Percentiles rank a stretch among this genome's conserved stretches.
Evolutionary conservation across 2,329 filamentous ascomycete genomes (phyloP).

Genomic region (Thermothelomyces thermophilus): DNA sequence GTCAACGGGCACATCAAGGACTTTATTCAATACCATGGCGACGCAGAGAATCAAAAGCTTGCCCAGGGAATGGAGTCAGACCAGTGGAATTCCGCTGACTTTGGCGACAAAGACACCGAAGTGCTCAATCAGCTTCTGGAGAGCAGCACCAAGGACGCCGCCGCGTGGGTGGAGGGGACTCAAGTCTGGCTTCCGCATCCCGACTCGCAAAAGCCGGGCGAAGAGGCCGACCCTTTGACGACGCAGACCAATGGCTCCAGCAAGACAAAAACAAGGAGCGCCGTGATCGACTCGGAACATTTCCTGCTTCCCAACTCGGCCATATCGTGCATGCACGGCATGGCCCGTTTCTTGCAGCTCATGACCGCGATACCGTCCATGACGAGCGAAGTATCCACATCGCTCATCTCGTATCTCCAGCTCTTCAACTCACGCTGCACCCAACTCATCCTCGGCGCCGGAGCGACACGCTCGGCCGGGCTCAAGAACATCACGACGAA

Average conservation of each 20-base stretch:
- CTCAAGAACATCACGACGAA: conserved; percentile 95
- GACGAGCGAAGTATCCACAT: conserved; percentile 72
- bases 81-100: conserved; percentile 73
- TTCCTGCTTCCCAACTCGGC: conserved; percentile 84
- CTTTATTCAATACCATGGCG: conserved; percentile 66
- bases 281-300: conserved; percentile 74
- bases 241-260: conserved; percentile 37
- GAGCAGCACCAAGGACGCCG: conserved; percentile 63
- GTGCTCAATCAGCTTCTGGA: conserved; percentile 60
- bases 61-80: conserved; percentile 74
- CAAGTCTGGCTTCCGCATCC: conserved; percentile 51
- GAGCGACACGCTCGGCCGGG: conserved; percentile 80
- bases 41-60: conserved; percentile 65
- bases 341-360: conserved; percentile 76
- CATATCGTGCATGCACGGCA: conserved; percentile 69
- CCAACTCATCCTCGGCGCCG: conserved; percentile 93
- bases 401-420: conserved; percentile 78
- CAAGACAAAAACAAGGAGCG: conserved; percentile 63
- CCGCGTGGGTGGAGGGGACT: conserved; percentile 56
- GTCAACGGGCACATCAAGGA: conserved; percentile 78
- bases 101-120: conserved; percentile 53
- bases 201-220: conserved; percentile 31
- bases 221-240: conserved; percentile 6
- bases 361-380: conserved; percentile 82
- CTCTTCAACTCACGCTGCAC: conserved; percentile 93